Conservation (phyloP, 768 basidiomycete genomes). For the Pisolithus orientalis region DNA sequence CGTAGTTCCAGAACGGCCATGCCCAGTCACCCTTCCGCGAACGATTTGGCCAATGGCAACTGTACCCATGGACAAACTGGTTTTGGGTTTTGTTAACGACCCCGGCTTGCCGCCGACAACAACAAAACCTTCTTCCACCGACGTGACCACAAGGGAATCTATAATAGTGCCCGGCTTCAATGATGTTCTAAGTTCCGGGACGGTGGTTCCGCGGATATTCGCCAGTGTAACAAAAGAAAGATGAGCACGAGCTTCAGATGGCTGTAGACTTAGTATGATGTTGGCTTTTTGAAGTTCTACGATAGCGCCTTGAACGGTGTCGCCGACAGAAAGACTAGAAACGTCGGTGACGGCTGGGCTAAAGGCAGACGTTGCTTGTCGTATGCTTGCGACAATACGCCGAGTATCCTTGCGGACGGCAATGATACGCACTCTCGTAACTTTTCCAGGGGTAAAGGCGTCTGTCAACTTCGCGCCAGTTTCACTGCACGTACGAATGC, state of each 20-base stretch:
- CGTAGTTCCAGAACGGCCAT: slow-evolving; percentile 65
- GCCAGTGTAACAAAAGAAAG: slow-evolving; percentile 87
- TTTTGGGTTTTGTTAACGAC: slow-evolving; percentile 41
- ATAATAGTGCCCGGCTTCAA: slow-evolving; percentile 68
- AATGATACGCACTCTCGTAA: slow-evolving; percentile 78
- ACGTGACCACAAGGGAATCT: slow-evolving; percentile 79
- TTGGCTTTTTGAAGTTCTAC: slow-evolving; percentile 83
- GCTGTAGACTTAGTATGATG: slow-evolving; percentile 64
- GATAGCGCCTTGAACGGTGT: slow-evolving; percentile 64
- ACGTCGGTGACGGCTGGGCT: slow-evolving; percentile 52
- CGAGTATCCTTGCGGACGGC: slow-evolving; percentile 49
- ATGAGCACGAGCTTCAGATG: slow-evolving; percentile 66
- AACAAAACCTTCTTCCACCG: slow-evolving; percentile 78
- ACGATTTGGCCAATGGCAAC: slow-evolving; percentile 69
- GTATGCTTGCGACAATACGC: slow-evolving; percentile 79
- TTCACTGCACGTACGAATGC: slow-evolving; percentile 47
- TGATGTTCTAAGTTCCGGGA: slow-evolving; percentile 55
- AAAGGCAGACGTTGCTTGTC: slow-evolving; percentile 59
- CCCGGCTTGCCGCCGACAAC: slow-evolving; percentile 75
- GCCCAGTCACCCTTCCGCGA: slow-evolving; percentile 72
- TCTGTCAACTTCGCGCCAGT: slow-evolving; percentile 49
- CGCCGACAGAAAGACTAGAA: slow-evolving; percentile 70
- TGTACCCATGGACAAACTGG: slow-evolving; percentile 55
- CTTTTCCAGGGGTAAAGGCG: slow-evolving; percentile 73
- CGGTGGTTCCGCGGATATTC: slow-evolving; percentile 61